A percentile compares a stretch with the other conserved stretches of the same genome.
These are phyloP conservation scores for Aaosphaeria pasadenensis DNA, from an alignment of 2,329 filamentous ascomycete species.

Conservation along the genomic window DNA sequence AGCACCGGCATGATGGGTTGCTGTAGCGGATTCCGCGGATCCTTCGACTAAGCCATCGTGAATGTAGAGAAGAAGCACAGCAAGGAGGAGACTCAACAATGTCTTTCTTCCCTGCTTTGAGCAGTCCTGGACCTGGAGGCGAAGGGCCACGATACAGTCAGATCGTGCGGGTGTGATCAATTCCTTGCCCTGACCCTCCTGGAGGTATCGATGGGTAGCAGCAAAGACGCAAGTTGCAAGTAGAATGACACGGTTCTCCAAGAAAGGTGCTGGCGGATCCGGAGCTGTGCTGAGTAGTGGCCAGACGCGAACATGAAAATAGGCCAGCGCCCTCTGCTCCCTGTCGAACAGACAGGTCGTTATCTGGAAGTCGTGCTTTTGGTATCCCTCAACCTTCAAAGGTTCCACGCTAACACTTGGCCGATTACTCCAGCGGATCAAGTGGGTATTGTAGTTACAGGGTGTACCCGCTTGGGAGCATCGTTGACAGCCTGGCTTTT, in stretches of 20 bases:
- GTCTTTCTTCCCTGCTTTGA: conserved; percentile 1
- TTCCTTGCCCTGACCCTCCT: conserved; percentile 5
- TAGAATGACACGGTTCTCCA: background rate
- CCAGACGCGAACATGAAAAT: conserved; percentile 12
- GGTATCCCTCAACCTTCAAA: background rate
- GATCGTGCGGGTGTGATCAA: background rate
- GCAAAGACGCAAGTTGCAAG: background rate
- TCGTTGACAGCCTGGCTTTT: background rate
- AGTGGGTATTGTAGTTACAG: background rate
- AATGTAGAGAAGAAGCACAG: conserved; percentile 13
- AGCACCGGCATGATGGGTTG: conserved; percentile 40
- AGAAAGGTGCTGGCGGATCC: conserved; percentile 8
- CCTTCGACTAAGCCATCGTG: conserved; percentile 12
- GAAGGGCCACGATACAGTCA: conserved; percentile 8
- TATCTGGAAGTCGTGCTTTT: background rate
- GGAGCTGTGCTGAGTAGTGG: conserved; percentile 9
- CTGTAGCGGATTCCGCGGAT: conserved; percentile 7
- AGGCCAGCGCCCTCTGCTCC: conserved; percentile 11
- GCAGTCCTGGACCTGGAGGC: conserved; percentile 4
- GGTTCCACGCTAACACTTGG: background rate
- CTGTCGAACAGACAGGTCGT: conserved; percentile 3
- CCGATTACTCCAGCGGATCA: background rate
- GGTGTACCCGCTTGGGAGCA: background rate
- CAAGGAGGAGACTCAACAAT: conserved; percentile 9
- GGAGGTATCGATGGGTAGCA: background rate